phyloP scores from a whole-genome alignment of 163 green algal genomes.

The Chlamydomonas reinhardtii region DNA sequence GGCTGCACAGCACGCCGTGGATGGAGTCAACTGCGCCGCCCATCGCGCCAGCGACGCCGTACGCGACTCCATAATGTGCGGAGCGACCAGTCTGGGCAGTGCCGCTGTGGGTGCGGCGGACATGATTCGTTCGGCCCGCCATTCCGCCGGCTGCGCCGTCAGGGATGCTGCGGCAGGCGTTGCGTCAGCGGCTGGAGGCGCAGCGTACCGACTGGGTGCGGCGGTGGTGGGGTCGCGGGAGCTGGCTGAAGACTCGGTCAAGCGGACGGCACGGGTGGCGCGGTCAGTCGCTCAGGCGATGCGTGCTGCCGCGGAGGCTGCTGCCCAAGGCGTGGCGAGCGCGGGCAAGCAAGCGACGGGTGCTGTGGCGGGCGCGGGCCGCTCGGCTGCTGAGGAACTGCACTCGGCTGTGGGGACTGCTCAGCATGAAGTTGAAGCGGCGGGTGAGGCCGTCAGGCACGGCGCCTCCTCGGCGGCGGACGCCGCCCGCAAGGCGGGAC shows the following conservation, averaged over 20 bases:
- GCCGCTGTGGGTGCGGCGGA: slow-evolving; percentile 30
- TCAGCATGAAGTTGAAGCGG: not conserved
- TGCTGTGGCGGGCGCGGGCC: too few species aligned
- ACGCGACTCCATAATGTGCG: not conserved
- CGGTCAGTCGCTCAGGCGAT: too few species aligned
- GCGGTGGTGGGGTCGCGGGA: too few species aligned
- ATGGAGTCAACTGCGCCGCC: not conserved
- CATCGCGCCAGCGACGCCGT: not conserved
- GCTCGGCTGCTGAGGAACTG: too few species aligned
- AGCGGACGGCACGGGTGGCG: too few species aligned
- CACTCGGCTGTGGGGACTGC: not conserved
- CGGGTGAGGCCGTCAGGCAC: not conserved
- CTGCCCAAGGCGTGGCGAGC: too few species aligned
- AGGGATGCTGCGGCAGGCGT: not conserved
- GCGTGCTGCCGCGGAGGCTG: too few species aligned
- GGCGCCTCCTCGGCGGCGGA: not conserved
- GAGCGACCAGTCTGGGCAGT: slow-evolving; percentile 13
- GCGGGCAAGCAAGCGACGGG: too few species aligned
- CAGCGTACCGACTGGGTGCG: not conserved
- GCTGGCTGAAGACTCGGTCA: too few species aligned
- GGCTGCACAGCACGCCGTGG: not conserved
- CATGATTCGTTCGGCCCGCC: slow-evolving; percentile 22
- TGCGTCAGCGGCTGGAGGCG: not conserved
- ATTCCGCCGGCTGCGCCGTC: not conserved
- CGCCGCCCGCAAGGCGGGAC: not conserved